Evolutionary conservation across 164 flowering plant genomes (phyloP), one percentile per base, ranked within the genome.

Genomic region (Chimonanthus salicifolius): DNA sequence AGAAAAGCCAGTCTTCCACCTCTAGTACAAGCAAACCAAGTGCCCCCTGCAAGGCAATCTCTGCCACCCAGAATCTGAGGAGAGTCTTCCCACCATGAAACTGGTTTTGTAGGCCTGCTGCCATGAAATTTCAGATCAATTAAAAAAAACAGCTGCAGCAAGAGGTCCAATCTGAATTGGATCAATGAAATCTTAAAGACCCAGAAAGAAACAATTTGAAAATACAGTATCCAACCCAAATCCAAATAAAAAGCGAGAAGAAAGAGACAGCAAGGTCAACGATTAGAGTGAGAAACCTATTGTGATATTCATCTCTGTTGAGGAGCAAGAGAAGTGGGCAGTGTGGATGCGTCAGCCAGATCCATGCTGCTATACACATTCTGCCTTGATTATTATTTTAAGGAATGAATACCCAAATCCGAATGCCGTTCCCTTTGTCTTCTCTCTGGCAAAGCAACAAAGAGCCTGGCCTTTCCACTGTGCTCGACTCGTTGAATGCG

Each of bases 31-130:
- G 87, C 98, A 78, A 94, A 63, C 98, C 98, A 94, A 18, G 98
- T 90, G 47, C 97, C 97, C 16, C 98, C 97, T 2, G 87, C 97
- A 10, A 76, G 49, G 77, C 71, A 90, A 76, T 94, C 98, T 81
- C 88, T 87, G 2, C 98, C 96, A 5, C 97, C 98, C 68, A 90
- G 46, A 68, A 92, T 86, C 58, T 85, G 81, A 15, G 75, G 82
- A 58, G 72, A 71, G 44, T 79, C 89, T 67, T 85, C 86, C 98
- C 98, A 94, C 97, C 95, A 94, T 58, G 67, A 80, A 51, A 87
- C 58, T 45, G 92, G 83, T 80, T 80, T 78, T 13, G 94, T 89
- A 18, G 91, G 89, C 82, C 98, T 90, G 73, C 62, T 11, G 43
- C 3, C 10, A 45, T 45, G 47, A 15, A 65, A 65, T 44, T 13